Evolutionary conservation across 768 basidiomycete species (phyloP).

Genomic region (Asterophora parasitica): DNA sequence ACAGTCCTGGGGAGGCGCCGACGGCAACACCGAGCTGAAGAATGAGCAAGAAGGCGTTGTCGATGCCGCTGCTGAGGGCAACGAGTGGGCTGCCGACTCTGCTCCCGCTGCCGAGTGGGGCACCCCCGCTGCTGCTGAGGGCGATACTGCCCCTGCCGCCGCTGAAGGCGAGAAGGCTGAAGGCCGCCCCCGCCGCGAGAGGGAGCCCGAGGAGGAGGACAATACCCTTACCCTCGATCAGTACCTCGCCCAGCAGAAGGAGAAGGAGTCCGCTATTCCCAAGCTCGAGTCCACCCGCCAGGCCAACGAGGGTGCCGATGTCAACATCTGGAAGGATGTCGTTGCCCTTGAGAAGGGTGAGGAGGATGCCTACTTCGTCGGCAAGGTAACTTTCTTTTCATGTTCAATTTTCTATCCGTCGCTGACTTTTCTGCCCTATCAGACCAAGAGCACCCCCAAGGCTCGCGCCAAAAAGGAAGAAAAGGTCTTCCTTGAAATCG

Average conservation of each 20-base stretch:
- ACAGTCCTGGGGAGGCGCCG: conserved; percentile 93
- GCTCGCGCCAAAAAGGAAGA: conserved; percentile 76
- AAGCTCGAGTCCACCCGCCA: conserved; percentile 75
- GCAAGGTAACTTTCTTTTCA: conserved; percentile 58
- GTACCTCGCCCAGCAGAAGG: conserved; percentile 80
- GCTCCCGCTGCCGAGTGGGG: conserved; percentile 45
- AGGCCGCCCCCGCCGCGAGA: conserved; percentile 42
- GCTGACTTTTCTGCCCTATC: conserved; percentile 11
- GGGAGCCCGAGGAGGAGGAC: conserved; percentile 81
- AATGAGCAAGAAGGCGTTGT: conserved; percentile 68
- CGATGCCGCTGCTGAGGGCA: conserved; percentile 61
- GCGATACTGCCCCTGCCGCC: conserved; percentile 25
- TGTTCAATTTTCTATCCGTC: neutral
- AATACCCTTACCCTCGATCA: conserved; percentile 93
- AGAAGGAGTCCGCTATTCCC: conserved; percentile 56
- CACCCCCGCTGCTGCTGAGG: conserved; percentile 20
- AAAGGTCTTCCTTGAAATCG: conserved; percentile 90
- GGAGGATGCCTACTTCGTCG: conserved; percentile 78
- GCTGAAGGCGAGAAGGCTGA: conserved; percentile 39
- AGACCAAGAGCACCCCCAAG: conserved; percentile 68
- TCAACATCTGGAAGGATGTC: conserved; percentile 65
- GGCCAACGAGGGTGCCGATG: conserved; percentile 78
- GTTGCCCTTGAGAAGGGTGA: conserved; percentile 67
- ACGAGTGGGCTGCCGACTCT: conserved; percentile 47
- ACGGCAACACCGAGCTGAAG: conserved; percentile 79